phyloP scores from a whole-genome alignment of 805 yeast species.

The Grigorovia yakushimaensis region DNA sequence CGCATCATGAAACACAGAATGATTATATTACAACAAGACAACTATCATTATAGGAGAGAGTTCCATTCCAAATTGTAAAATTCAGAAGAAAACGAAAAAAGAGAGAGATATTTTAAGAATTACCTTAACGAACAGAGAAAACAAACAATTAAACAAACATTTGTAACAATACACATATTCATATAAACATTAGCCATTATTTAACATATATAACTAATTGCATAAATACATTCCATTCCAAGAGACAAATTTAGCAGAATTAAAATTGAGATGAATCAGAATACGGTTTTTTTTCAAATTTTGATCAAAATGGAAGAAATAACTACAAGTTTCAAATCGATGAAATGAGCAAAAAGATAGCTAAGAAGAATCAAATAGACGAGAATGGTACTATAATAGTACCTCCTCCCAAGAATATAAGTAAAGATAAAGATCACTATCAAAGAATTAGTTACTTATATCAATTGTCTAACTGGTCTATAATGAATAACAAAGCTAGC shows the following conservation, averaged over 20 bases:
- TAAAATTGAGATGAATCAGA: background rate
- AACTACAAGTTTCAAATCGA: too few species aligned
- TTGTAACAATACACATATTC: background rate
- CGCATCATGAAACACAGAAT: background rate
- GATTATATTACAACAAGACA: background rate
- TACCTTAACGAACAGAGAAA: too few species aligned
- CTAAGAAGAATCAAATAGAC: slow-evolving; percentile 5
- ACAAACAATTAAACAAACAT: background rate
- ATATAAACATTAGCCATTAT: background rate
- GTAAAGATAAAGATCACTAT: slow-evolving; percentile 49
- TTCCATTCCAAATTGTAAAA: too few species aligned
- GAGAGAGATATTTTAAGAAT: too few species aligned
- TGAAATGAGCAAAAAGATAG: slow-evolving; percentile 1
- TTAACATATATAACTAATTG: background rate
- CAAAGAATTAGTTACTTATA: slow-evolving; percentile 50
- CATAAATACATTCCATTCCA: background rate
- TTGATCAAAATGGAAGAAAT: too few species aligned
- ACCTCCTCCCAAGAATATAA: slow-evolving; percentile 31
- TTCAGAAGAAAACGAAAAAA: too few species aligned
- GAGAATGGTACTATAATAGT: slow-evolving; percentile 13
- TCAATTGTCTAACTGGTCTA: slow-evolving; percentile 40
- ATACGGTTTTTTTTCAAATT: too few species aligned
- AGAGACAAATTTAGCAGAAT: background rate
- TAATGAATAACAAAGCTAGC: slow-evolving; percentile 11
- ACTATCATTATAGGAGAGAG: background rate